These are phyloP conservation scores for Auriculariales sp. DNA, from an alignment of 768 basidiomycete species.

Conservation along the genomic window DNA sequence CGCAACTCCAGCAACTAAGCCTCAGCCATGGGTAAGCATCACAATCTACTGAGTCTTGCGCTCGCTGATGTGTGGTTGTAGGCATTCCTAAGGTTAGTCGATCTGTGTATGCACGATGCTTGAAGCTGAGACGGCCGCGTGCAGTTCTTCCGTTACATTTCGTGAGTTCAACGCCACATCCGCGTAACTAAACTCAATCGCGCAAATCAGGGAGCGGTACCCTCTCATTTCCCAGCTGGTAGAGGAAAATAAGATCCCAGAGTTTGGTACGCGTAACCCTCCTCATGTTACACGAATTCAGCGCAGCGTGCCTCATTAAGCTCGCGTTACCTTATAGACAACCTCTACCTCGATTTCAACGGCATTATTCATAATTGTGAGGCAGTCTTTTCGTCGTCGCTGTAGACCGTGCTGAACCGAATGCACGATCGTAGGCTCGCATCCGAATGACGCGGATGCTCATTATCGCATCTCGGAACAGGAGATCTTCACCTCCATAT, in stretches of 20 bases:
- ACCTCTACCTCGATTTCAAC: constrained; percentile 89
- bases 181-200: background rate
- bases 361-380: constrained; percentile 77
- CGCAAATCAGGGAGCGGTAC: constrained; percentile 67
- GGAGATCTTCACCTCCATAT: constrained; percentile 94
- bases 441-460: constrained; percentile 92
- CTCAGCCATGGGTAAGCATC: background rate
- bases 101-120: background rate
- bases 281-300: constrained; percentile 7
- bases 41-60: background rate
- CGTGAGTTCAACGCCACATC: constrained; percentile 33
- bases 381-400: constrained; percentile 1
- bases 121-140: background rate
- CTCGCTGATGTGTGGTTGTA: constrained; percentile 7
- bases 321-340: constrained; percentile 33
- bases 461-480: constrained; percentile 94
- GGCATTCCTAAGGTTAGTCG: constrained; percentile 33
- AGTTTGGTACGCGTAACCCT: constrained; percentile 54
- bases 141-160: constrained; percentile 94
- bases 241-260: constrained; percentile 96
- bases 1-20: background rate
- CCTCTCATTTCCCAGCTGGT: constrained; percentile 96
- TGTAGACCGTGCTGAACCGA: background rate
- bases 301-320: background rate
- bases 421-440: constrained; percentile 43